phyloP scores from a whole-genome alignment of 345 rosid species.

The Salix caprea region DNA sequence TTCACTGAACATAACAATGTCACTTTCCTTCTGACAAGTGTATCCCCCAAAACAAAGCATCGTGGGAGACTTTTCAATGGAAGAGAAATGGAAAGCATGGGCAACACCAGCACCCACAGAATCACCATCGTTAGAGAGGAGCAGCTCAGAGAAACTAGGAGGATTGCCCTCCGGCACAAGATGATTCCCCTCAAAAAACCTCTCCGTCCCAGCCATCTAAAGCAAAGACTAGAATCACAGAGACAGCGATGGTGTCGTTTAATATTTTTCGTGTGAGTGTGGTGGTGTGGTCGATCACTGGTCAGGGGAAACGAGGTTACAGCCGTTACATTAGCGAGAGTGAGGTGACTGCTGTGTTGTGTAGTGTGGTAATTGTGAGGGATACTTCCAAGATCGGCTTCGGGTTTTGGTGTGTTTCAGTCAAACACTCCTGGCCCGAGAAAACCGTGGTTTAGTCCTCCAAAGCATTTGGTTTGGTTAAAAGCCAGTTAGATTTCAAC shows the following conservation, averaged over 20 bases:
- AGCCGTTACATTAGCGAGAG: conserved; percentile 13
- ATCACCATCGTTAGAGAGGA: conserved; percentile 39
- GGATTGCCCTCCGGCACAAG: conserved; percentile 12
- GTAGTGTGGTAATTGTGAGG: background rate
- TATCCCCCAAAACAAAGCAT: conserved; percentile 76
- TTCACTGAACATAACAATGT: conserved; percentile 19
- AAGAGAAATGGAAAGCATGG: conserved; percentile 12
- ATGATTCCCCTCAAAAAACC: conserved; percentile 31
- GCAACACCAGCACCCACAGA: conserved; percentile 21
- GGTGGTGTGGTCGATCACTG: background rate
- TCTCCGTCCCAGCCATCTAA: conserved; percentile 44
- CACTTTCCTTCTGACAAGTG: conserved; percentile 23
- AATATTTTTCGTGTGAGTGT: background rate
- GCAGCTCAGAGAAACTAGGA: conserved; percentile 60
- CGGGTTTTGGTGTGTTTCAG: conserved; percentile 38
- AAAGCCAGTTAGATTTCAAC: background rate
- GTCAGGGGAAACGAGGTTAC: background rate
- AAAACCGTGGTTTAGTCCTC: conserved; percentile 67
- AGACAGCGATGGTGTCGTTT: background rate
- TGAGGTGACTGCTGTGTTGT: background rate
- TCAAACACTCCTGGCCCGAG: conserved; percentile 80
- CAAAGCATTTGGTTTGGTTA: conserved; percentile 37
- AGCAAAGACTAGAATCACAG: background rate
- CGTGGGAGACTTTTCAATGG: conserved; percentile 38
- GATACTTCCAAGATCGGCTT: conserved; percentile 30